Evolutionary conservation across 177 flowering plant species (phyloP), one percentile per base, ranked within the genome.

Genomic region (Vitis hybrid): DNA sequence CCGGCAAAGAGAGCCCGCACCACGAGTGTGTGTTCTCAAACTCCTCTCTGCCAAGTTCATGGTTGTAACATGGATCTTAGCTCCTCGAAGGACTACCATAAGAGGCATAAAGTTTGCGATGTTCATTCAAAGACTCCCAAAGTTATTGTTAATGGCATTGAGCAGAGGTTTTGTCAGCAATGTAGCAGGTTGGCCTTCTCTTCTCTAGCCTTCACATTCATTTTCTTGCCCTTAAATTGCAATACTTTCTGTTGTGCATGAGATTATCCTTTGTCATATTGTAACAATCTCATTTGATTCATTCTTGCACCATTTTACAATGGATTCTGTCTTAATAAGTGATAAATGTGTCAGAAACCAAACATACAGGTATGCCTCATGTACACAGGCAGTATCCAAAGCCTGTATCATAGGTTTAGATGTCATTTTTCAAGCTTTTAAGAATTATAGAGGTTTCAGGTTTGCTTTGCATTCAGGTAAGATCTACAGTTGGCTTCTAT

Each of bases 151-250:
- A 88, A 83, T 66, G 90, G 94, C 13, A 79, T 84, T 29, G 90
- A 89, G 65, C 97, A 89, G 70, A 79, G 97, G 68, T 90, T 90
- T 76, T 90, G 97, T 72, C 97, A 91, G 76, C 97, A 91, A 78
- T 91, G 97, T 75, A 91, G 97, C 88, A 89, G 97, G 97, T 91
- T 70, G 39, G 10, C 33, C 50, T 26, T 58, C 4, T 16, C 64
- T 29, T 39, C 50, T 66, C 62, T 3, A 75, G 39, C 13, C 15
- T 62, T 19, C 16, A 18, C 15, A 77, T 64, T 61, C 72, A 13
- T 52, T 76, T 55, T 65, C 60, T 26, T 74, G 76, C 74, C 82
- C 14, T 70, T 74, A 59, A 4, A 31, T 26, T 58, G 59, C 81
- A 26, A 68, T 67, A 70, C 8, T 73, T 29, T 49, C 76, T 80